Base-by-base conservation (phyloP, 768 basidiomycete genomes). In the Heimioporus sp. region DNA sequence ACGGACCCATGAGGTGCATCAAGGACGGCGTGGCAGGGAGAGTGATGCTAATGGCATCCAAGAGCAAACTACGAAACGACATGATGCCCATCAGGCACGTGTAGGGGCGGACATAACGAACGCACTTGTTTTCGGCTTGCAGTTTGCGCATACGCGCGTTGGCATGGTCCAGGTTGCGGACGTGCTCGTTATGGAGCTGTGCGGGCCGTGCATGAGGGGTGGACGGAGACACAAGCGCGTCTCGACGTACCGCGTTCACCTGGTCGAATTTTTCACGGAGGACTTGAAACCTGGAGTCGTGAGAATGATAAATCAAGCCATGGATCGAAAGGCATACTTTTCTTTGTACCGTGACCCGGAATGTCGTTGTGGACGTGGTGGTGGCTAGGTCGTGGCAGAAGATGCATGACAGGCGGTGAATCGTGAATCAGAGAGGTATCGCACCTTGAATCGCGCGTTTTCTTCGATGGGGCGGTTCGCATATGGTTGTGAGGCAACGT, bases 191-290 rank as follows among this genome's bases (percentile, higher is more conserved):
- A n/a, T 70, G 60, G 28, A 45, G 39, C 68, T 64, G 11, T 19
- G 35, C 24, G 30, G 17, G 17, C 4, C 9, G 10, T 21, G 30
- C 11, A 21, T 51, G 39, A 19, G 9, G 30, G 15, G 10, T 17
- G 21, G 19, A 16, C 5, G 30, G 17, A 24, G 20, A 31, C 35
- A 12, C 1, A 43, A 43, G 39, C 10, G 17, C 15, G 30, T 6
- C 28, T 11, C 17, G 34, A 65, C 70, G 37, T 53, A 71, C 68
- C 37, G 59, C 43, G n/a, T 24, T 70, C 48, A 69, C 68, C 40
- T 66, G 65, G 42, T 71, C 68, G 35, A 61, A 69, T 43, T 60
- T 67, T 62, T 71, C 69, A 16, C 66, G 64, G 5, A 69, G 58
- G 5, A 48, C 21, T 19, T 71, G 68, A 34, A 66, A 69, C 48